phyloP scores from a whole-genome alignment of 2,329 filamentous ascomycete genomes.

The Trichocomaceae sp. region DNA sequence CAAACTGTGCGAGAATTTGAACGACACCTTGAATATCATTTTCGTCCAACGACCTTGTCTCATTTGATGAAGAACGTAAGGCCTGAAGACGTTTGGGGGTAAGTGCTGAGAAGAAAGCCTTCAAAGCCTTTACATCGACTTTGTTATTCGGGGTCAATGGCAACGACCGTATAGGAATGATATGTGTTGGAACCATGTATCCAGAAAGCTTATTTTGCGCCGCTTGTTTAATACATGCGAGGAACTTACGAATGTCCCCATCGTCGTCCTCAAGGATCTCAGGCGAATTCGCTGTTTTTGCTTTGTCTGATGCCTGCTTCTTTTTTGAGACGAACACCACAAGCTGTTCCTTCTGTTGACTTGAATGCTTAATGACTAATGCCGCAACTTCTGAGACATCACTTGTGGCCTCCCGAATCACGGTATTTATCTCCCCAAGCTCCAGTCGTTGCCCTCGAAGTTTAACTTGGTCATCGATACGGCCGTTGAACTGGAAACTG shows the following conservation, averaged over 20 bases:
- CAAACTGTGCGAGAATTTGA: constrained; percentile 49
- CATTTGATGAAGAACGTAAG: constrained; percentile 37
- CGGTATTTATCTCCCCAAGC: constrained; percentile 83
- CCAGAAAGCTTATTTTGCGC: constrained; percentile 65
- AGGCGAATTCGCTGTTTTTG: constrained; percentile 15
- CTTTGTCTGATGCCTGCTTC: constrained; percentile 7
- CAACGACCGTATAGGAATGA: constrained; percentile 63
- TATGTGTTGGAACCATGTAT: constrained; percentile 89
- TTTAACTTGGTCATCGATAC: constrained; percentile 88
- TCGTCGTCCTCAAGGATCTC: constrained; percentile 32
- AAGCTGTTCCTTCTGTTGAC: constrained; percentile 72
- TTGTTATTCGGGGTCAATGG: constrained; percentile 89
- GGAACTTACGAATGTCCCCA: constrained; percentile 34
- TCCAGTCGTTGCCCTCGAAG: constrained; percentile 83
- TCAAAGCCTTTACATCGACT: constrained; percentile 66
- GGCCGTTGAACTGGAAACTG: constrained; percentile 79
- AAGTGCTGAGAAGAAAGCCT: constrained; percentile 57
- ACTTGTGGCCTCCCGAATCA: constrained; percentile 57
- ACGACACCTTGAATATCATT: constrained; percentile 45
- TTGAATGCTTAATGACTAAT: constrained; percentile 64
- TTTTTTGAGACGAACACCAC: constrained; percentile 61
- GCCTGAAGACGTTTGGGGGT: constrained; percentile 56
- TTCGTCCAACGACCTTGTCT: constrained; percentile 28
- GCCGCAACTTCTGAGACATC: constrained; percentile 66
- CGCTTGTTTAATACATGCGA: constrained; percentile 49